Evolutionary conservation across 768 basidiomycete species (phyloP).

Genomic region (Lactifluus volemus): DNA sequence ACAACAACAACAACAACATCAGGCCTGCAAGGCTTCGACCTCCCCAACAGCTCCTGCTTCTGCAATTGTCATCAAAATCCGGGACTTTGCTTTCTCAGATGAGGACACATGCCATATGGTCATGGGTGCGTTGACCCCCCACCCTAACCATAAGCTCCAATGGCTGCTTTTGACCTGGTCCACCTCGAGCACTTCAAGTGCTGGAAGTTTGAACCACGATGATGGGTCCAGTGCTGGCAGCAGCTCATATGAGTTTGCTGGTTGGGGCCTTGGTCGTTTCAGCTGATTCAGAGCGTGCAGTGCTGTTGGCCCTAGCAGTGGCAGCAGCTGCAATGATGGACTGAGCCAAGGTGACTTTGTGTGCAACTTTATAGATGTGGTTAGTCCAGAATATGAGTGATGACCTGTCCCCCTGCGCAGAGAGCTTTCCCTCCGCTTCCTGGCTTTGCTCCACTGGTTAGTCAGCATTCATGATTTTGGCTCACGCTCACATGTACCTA

Average conservation of each 20-base stretch:
- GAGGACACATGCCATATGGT: constrained; percentile 38
- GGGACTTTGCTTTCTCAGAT: constrained; percentile 39
- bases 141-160: constrained; percentile 29
- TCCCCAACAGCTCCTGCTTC: constrained; percentile 6
- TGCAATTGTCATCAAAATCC: constrained; percentile 33
- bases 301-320: constrained; percentile 17
- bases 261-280: constrained; percentile 38
- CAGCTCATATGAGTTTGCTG: constrained; percentile 26
- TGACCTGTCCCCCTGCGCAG: constrained; percentile 20
- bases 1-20: neutral
- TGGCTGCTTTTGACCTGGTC: constrained; percentile 23
- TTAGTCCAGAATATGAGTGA: constrained; percentile 25
- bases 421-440: constrained; percentile 76
- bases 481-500: constrained; percentile 27
- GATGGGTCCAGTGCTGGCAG: constrained; percentile 22
- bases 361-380: constrained; percentile 36
- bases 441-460: constrained; percentile 84
- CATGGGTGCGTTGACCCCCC: constrained; percentile 33
- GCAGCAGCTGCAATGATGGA: no score
- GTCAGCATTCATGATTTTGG: constrained; percentile 24
- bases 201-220: constrained; percentile 20
- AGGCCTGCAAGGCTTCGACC: neutral
- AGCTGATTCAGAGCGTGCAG: constrained; percentile 31
- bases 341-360: constrained; percentile 39
- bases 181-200: constrained; percentile 22